Evolutionary conservation across 1,284 basidiomycete species (phyloP), one percentile per base, ranked within the genome.

Genomic region (Microbotryum saponariae): DNA sequence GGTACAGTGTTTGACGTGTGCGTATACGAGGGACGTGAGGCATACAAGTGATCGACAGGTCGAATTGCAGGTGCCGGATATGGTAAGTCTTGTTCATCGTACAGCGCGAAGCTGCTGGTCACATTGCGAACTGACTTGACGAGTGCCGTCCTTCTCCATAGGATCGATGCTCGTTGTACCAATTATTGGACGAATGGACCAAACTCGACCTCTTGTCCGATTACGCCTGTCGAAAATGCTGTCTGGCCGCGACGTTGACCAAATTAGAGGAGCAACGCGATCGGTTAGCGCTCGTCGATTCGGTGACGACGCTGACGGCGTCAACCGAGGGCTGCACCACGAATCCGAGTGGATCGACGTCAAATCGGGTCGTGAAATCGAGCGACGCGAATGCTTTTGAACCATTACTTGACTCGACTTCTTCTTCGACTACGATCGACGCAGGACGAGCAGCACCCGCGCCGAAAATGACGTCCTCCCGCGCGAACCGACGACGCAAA

Each of bases 21-120:
- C 87, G 25, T 91, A 91, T 72, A 89, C 88, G 2, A 87, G 91
- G 71, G 89, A 89, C 2, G 88, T 91, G 52, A 86, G 90, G 82
- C 88, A 91, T 73, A 89, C 88, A 71, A 78, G 84, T 1, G 86
- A 90, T 64, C 88, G 91, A 73, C 89, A 85, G 70, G 84, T 88
- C 81, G 85, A 88, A 71, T 77, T 92, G 25, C 80, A 85, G 25
- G 76, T 91, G 18, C 89, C 88, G n/a, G 58, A 60, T 76, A 77
- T 60, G 21, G 74, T 74, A 12, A 56, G 69, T 64, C 10, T 37
- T 12, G 21, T 2, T 31, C 31, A 31, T 31, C 9, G 9, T 31
- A 9, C 29, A 4, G 23, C 23, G 23, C 23, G 23, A 23, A 3
- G 29, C 29, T 8, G 23, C 55, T 9, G 50, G 23, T 54, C 31